Evolutionary conservation across 1,284 basidiomycete species (phyloP).

Genomic region (Cerrena zonata): DNA sequence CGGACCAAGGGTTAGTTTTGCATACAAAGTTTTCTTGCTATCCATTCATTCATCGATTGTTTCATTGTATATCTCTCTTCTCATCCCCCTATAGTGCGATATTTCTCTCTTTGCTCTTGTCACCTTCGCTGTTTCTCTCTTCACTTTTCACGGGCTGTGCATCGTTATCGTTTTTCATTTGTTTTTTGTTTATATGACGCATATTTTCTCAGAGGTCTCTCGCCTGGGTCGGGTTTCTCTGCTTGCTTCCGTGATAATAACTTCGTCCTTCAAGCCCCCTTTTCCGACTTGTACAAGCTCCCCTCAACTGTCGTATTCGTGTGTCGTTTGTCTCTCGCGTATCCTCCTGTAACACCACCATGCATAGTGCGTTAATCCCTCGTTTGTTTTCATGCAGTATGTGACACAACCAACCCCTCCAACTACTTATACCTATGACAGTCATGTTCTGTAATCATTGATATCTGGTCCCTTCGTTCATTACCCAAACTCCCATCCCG

Average conservation of each 20-base stretch:
- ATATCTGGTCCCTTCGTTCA: neutral
- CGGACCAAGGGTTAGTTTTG: conserved; percentile 16
- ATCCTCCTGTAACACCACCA: neutral
- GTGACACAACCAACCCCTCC: neutral
- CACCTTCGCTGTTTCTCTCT: neutral
- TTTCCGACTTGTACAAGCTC: neutral
- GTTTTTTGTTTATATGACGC: neutral
- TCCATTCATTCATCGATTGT: too few relatives aligned
- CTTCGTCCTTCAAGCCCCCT: neutral
- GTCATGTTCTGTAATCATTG: neutral
- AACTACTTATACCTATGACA: neutral
- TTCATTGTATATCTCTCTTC: conserved; percentile 28
- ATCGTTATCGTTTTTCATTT: neutral
- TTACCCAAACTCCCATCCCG: neutral
- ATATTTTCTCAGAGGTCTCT: neutral
- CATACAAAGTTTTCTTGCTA: conserved; percentile 23
- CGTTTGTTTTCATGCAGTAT: neutral
- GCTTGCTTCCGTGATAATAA: neutral
- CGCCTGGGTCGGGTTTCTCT: neutral
- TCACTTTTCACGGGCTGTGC: conserved; percentile 2
- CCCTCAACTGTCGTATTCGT: neutral
- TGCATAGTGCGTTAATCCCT: conserved; percentile 1
- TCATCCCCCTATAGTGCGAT: conserved; percentile 18
- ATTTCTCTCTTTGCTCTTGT: neutral
- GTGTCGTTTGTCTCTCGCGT: neutral